These are phyloP conservation scores for Golovinomyces cichoracearum DNA, from an alignment of 2,329 filamentous ascomycete genomes.

Conservation along the genomic window DNA sequence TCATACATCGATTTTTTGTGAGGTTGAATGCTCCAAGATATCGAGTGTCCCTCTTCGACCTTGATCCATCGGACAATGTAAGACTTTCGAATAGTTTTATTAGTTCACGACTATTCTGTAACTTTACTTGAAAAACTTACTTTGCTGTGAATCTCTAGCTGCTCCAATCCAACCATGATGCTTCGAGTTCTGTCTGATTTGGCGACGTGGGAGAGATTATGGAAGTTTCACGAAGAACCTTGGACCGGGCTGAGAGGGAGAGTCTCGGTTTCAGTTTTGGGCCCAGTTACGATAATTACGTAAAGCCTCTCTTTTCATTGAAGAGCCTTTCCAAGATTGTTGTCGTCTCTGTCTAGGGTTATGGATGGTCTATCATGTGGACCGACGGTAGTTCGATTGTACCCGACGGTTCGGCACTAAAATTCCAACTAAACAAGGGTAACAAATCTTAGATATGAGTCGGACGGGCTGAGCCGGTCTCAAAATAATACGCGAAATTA, in stretches of 20 bases:
- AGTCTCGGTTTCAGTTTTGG: neutral
- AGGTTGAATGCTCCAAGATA: constrained; percentile 92
- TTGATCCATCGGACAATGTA: constrained; percentile 96
- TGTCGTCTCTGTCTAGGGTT: neutral
- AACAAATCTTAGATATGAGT: too few relatives aligned
- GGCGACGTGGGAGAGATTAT: neutral
- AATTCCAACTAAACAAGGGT: neutral
- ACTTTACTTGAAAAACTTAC: constrained; percentile 22
- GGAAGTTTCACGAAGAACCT: too few relatives aligned
- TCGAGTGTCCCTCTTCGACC: constrained; percentile 68
- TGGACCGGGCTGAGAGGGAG: too few relatives aligned
- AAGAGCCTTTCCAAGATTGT: neutral
- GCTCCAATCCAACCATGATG: constrained; percentile 77
- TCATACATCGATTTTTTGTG: constrained; percentile 82
- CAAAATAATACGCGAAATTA: too few relatives aligned
- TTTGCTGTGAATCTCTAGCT: constrained; percentile 93
- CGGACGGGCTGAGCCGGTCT: too few relatives aligned
- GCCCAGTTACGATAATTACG: too few relatives aligned
- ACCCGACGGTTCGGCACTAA: neutral
- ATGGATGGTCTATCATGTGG: neutral
- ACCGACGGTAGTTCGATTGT: neutral
- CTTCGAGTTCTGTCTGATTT: neutral
- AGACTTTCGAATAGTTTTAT: constrained; percentile 29
- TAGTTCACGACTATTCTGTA: constrained; percentile 4
- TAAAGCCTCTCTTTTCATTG: too few relatives aligned